phyloP scores from a whole-genome alignment of 345 rosid species.

The Syzygium jambos region DNA sequence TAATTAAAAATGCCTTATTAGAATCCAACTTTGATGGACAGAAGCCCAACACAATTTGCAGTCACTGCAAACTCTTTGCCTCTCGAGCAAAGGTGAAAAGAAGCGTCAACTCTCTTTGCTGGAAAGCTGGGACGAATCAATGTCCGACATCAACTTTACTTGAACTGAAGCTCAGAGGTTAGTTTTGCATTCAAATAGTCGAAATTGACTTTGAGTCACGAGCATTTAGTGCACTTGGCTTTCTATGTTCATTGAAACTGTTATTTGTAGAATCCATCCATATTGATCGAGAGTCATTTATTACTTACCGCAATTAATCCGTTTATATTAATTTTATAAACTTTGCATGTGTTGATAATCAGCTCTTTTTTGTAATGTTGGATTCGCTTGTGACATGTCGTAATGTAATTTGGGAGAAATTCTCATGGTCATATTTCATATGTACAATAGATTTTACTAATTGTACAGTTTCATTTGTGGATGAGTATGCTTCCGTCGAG shows the following conservation, averaged over 20 bases:
- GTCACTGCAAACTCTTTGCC: not conserved
- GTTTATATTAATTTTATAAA: not conserved
- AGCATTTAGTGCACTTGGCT: not conserved
- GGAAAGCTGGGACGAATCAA: not conserved
- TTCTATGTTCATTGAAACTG: too few relatives aligned
- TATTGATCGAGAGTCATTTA: not conserved
- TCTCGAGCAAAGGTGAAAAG: not conserved
- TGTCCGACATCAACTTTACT: not conserved
- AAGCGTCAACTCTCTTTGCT: not conserved
- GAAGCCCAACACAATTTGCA: not conserved
- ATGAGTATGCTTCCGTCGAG: not conserved
- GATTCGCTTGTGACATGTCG: too few relatives aligned
- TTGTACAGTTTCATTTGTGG: not conserved
- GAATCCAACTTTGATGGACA: too few relatives aligned
- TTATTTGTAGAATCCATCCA: not conserved
- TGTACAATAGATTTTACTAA: not conserved
- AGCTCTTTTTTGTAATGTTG: not conserved
- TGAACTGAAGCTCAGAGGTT: not conserved
- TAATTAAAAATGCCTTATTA: too few relatives aligned
- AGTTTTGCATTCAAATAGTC: not conserved
- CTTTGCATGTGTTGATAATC: not conserved
- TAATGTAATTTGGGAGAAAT: too few relatives aligned
- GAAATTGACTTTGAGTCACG: not conserved
- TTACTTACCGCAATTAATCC: not conserved
- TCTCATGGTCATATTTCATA: not conserved